Evolutionary conservation across 2,329 filamentous ascomycete genomes (phyloP).

Genomic region (Colletotrichum horii): DNA sequence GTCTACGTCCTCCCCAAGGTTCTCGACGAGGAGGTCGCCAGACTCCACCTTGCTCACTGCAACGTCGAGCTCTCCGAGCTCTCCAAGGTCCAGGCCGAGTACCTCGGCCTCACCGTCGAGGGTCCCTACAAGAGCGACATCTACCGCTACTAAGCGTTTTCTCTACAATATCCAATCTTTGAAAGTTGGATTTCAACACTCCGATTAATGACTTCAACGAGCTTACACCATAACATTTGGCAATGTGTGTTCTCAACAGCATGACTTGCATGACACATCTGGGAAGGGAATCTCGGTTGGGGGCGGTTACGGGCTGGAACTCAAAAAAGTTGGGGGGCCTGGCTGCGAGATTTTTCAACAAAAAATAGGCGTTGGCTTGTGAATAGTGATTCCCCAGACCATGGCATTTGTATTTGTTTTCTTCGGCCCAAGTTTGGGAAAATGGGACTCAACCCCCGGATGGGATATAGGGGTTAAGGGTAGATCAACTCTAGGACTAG

Average conservation of each 20-base stretch:
- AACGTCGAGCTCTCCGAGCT: slow-evolving; percentile 93
- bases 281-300: slow-evolving; percentile 26
- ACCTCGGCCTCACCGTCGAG: slow-evolving; percentile 83
- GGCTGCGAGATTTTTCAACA: slow-evolving; percentile 38
- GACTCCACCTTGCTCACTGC: slow-evolving; percentile 90
- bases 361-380: slow-evolving; percentile 40
- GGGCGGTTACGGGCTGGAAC: slow-evolving; percentile 29
- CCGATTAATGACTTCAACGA: slow-evolving; percentile 25
- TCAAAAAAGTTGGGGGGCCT: slow-evolving; percentile 31
- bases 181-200: slow-evolving; percentile 20
- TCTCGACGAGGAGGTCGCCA: slow-evolving; percentile 97
- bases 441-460: slow-evolving; percentile 20
- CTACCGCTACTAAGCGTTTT: slow-evolving; percentile 51
- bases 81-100: slow-evolving; percentile 87
- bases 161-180: slow-evolving; percentile 33
- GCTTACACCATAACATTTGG: slow-evolving; percentile 21
- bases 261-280: slow-evolving; percentile 46
- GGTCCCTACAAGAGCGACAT: slow-evolving; percentile 97
- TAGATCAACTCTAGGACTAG: slow-evolving; percentile 15
- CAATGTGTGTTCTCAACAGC: slow-evolving; percentile 49
- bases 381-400: slow-evolving; percentile 34
- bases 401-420: slow-evolving; percentile 30
- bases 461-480: slow-evolving; percentile 2
- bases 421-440: slow-evolving; percentile 19
- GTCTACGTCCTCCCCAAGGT: slow-evolving; percentile 99